Evolutionary conservation across 164 flowering plant genomes (phyloP).

Genomic region (Aristolochia fimbriata): DNA sequence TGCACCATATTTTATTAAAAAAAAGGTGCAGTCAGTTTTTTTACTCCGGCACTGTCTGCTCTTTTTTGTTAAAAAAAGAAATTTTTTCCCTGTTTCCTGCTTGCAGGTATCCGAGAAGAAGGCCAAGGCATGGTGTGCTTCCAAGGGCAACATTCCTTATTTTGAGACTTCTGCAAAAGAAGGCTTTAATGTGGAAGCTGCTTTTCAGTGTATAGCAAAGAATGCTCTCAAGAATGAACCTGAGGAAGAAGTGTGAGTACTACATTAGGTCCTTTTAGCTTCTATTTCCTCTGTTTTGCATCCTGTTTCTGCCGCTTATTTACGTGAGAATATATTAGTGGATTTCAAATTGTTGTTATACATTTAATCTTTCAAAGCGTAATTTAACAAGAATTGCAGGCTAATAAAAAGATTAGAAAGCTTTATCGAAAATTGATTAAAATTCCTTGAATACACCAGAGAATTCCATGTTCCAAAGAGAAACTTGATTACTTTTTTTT

Average conservation of each 20-base stretch:
- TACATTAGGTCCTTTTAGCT: not conserved
- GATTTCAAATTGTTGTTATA: too few relatives aligned
- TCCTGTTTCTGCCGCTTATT: too few relatives aligned
- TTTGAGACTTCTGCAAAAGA: slow-evolving; percentile 93
- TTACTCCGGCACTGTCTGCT: not conserved
- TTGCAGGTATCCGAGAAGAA: slow-evolving; percentile 86
- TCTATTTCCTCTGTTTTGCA: not conserved
- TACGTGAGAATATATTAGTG: too few relatives aligned
- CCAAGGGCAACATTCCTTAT: slow-evolving; percentile 89
- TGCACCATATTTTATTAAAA: too few relatives aligned
- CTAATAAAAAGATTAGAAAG: too few relatives aligned
- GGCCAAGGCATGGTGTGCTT: slow-evolving; percentile 89
- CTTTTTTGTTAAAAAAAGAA: too few relatives aligned
- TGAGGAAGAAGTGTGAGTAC: slow-evolving; percentile 77
- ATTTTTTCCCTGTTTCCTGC: not conserved
- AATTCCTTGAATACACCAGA: too few relatives aligned
- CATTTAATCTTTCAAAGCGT: too few relatives aligned
- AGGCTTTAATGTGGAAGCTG: slow-evolving; percentile 89
- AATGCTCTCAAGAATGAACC: slow-evolving; percentile 83
- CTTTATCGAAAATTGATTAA: too few relatives aligned
- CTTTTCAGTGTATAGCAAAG: slow-evolving; percentile 75
- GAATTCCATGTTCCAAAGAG: not conserved
- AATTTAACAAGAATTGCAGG: too few relatives aligned
- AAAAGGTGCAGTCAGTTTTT: not conserved
- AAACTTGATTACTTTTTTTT: not conserved